These are phyloP conservation scores for Pisolithus albus DNA, from an alignment of 768 basidiomycete species.

Conservation along the genomic window DNA sequence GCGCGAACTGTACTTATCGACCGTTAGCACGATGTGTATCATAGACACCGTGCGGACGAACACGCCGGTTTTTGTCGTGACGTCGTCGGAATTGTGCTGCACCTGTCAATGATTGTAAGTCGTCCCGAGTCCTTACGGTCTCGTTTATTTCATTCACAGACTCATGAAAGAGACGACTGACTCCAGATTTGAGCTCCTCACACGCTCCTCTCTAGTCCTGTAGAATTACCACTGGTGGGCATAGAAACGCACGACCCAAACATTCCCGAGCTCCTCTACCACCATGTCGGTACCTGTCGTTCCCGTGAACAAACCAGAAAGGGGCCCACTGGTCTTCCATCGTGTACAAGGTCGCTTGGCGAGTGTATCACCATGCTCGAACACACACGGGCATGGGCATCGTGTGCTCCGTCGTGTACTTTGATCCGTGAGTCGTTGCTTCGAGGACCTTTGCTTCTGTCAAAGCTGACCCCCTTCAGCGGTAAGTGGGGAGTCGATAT, in stretches of 20 bases:
- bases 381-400: conserved; percentile 79
- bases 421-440: conserved; percentile 60
- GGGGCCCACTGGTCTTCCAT: conserved; percentile 14
- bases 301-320: conserved; percentile 1
- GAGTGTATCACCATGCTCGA: conserved; percentile 43
- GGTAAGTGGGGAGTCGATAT: conserved; percentile 91
- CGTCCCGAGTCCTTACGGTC: no score
- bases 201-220: conserved; percentile 3
- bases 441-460: neutral
- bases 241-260: neutral
- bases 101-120: no score
- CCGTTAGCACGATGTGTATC: no score
- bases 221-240: neutral
- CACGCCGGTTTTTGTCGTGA: no score
- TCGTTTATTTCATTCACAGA: no score
- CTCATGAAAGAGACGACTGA: no score
- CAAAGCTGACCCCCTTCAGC: conserved; percentile 24
- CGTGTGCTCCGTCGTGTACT: conserved; percentile 83
- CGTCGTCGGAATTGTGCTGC: no score
- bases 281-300: conserved; percentile 12
- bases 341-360: conserved; percentile 19
- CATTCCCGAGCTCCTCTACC: neutral
- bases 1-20: no score
- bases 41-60: no score
- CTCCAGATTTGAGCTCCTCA: neutral